These are phyloP conservation scores for Agrostemma githago DNA, from an alignment of 148 eudicot species.

Conservation along the genomic window DNA sequence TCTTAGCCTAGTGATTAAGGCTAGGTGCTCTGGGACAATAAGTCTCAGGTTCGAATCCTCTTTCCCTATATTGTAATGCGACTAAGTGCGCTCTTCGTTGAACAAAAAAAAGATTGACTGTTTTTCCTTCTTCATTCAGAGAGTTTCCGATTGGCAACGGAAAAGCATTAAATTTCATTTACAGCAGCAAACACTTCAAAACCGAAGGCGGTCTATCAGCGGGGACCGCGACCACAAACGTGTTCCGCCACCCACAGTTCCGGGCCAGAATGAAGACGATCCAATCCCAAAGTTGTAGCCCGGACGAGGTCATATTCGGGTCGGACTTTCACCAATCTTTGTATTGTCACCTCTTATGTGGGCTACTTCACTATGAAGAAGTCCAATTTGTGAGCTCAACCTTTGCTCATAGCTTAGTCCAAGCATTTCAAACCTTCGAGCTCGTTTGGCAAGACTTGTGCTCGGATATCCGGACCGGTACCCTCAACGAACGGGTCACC, in stretches of 20 bases:
- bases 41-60: no score
- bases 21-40: no score
- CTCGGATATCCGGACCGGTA: constrained; percentile 55
- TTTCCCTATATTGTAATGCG: no score
- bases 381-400: constrained; percentile 65
- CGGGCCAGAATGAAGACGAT: constrained; percentile 52
- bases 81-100: no score
- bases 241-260: constrained; percentile 49
- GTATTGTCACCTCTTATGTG: constrained; percentile 88
- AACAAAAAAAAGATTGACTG: no score
- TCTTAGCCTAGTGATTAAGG: no score
- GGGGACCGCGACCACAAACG: constrained; percentile 88
- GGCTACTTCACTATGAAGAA: constrained; percentile 46
- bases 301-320: constrained; percentile 79
- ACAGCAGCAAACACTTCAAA: constrained; percentile 78
- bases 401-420: constrained; percentile 85
- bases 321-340: constrained; percentile 71
- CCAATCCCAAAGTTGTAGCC: constrained; percentile 73
- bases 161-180: constrained; percentile 61
- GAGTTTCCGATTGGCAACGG: constrained; percentile 69
- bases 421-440: constrained; percentile 73
- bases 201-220: constrained; percentile 75
- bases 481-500: constrained; percentile 39
- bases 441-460: constrained; percentile 67
- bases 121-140: constrained; percentile 29